These are phyloP conservation scores for Tetrapyrgos nigripes DNA, from an alignment of 1,284 basidiomycete species.

Conservation along the genomic window DNA sequence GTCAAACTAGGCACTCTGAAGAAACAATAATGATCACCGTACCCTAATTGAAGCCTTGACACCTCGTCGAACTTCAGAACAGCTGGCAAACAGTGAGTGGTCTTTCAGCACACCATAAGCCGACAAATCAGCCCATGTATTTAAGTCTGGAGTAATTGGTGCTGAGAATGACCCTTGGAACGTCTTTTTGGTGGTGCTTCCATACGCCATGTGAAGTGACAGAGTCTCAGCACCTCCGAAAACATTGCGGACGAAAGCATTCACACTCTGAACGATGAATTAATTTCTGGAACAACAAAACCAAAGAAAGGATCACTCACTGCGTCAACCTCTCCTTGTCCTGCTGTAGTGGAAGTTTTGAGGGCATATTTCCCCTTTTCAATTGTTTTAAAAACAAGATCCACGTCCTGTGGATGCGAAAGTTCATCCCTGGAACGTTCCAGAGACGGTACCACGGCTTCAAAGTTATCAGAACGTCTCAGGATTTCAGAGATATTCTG, in stretches of 20 bases:
- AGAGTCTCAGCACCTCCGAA: slow-evolving; percentile 93
- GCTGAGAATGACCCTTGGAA: slow-evolving; percentile 73
- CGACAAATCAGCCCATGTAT: slow-evolving; percentile 65
- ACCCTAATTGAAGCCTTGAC: slow-evolving; percentile 72
- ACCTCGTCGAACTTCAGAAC: slow-evolving; percentile 71
- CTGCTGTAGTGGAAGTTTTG: slow-evolving; percentile 91
- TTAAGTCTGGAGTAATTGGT: slow-evolving; percentile 64
- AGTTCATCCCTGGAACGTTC: slow-evolving; percentile 66
- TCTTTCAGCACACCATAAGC: slow-evolving; percentile 74
- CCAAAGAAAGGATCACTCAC: slow-evolving; percentile 54
- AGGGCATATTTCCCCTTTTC: slow-evolving; percentile 85
- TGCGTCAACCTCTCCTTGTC: slow-evolving; percentile 92
- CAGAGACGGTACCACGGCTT: slow-evolving; percentile 73
- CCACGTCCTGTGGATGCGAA: slow-evolving; percentile 77
- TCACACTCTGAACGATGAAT: slow-evolving; percentile 62
- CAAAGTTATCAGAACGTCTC: slow-evolving; percentile 78
- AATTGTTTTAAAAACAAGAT: slow-evolving; percentile 80
- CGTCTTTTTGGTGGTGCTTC: slow-evolving; percentile 88
- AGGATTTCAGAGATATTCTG: slow-evolving; percentile 71
- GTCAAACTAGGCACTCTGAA: slow-evolving; percentile 11
- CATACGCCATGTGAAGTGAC: slow-evolving; percentile 84
- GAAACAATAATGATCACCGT: slow-evolving; percentile 43
- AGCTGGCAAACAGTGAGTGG: slow-evolving; percentile 73
- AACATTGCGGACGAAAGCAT: slow-evolving; percentile 84
- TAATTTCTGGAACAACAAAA: background rate